Evolutionary conservation across 2,329 filamentous ascomycete species (phyloP), one percentile per base, ranked within the genome.

Genomic region (Pseudogymnoascus sp.): DNA sequence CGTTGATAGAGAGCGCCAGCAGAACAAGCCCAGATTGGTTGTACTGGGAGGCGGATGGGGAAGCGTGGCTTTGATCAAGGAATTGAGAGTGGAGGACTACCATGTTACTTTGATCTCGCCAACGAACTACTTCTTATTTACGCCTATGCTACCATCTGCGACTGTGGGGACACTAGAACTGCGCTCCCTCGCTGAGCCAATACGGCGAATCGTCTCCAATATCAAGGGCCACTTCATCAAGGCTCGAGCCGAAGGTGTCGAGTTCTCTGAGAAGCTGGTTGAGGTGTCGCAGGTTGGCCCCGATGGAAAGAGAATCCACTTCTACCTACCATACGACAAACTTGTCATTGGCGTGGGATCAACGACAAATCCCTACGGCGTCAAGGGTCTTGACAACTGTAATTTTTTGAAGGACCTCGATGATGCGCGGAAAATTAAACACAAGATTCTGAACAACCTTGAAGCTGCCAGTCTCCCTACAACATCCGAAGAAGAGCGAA

Each of bases 291-390:
- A 96, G 68, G 73, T 81, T 2, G 89, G 92, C 68, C 76, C 84
- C 3, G 76, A 81, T 64, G 95, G 95, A 4, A 80, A 90, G n/a
- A 86, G 89, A 70, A 81, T 86, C 63, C 82, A 86, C 41, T 99
- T 98, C 78, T 99, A 99, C 73, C 83, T 99, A 1, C 95, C 95
- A 0, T 99, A 99, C 73, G 96, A 99, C 75, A 99, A 99, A 78
- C 82, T 99, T 56, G 89, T 99, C 28, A 82, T 99, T 70, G 93
- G 88, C 26, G 93, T 98, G 64, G 93, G 93, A 35, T 97, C 93
- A 19, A 87, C 89, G 16, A 96, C 93, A 12, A 99, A 99, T 73
- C 88, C 93, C 1, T 95, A 99, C 72, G 96, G 96, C 53, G 96
- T 99, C 63, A 93, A 95, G 73, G 95, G 95, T 8, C 82, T 99